Evolutionary conservation across 2,329 filamentous ascomycete species (phyloP), one percentile per base, ranked within the genome.

Genomic region (Coniochaeta sp.): DNA sequence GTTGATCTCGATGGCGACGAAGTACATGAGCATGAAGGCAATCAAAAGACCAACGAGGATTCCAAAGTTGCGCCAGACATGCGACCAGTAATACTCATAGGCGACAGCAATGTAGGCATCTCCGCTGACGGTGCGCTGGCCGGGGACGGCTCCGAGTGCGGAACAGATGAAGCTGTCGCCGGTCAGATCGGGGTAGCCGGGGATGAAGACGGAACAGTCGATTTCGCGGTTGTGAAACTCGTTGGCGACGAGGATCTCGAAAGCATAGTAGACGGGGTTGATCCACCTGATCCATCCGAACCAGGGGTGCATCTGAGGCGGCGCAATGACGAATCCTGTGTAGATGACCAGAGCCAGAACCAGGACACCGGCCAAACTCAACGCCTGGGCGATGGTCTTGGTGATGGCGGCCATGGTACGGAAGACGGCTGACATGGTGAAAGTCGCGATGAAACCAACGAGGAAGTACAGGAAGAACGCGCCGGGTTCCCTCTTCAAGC

Each of bases 391-490:
- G 0, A 83, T 71, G 0, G 86, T 88, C 50, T 81, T 77, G 1
- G 88, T 90, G 1, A 86, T 66, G 0, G 86, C 82, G 0, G 82
- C 87, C 60, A 92, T 82, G 0, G 83, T 87, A 24, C 87, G 76
- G 72, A 92, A 92, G 35, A 90, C 73, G 67, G 85, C 87, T 32
- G 79, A 85, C 85, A 91, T 91, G 57, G 83, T 77, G 57, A 92
- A 74, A 0, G 82, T 89, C 1, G 79, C 75, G 14, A 82, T 67
- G 63, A 87, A 88, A 0, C 80, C 83, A 57, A 91, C 76, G 16
- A 94, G 70, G 55, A 87, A 77, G 71, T 85, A 94, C 56, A 89
- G 75, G 69, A 94, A 94, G 72, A 91, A 94, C 1, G 81, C 71
- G 1, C 77, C 81, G 0, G 87, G 72, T 49, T 81, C 78, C 26